Percentiles rank a stretch among this genome's conserved stretches.
phyloP scores from a whole-genome alignment of 192 early-diverging fungal species.

The Linnemannia schmuckeri region DNA sequence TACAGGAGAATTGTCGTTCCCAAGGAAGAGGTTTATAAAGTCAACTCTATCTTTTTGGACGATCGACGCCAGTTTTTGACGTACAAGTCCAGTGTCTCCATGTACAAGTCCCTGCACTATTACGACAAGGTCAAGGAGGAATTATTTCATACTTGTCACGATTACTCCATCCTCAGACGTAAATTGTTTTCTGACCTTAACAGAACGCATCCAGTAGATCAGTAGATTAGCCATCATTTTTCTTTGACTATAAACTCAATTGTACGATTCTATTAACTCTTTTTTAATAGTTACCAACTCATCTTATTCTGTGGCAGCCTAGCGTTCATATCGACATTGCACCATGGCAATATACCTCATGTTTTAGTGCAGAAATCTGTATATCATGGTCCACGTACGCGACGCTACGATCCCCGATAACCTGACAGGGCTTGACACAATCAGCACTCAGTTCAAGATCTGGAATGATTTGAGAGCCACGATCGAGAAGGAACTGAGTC shows the following conservation, averaged over 20 bases:
- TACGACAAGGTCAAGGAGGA: slow-evolving; percentile 30
- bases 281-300: no score
- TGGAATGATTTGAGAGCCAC: slow-evolving; percentile 30
- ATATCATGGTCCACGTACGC: slow-evolving; percentile 18
- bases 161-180: slow-evolving; percentile 13
- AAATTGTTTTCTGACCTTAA: slow-evolving; percentile 18
- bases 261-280: not conserved
- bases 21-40: slow-evolving; percentile 28
- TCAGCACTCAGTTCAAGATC: slow-evolving; percentile 19
- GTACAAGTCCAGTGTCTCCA: slow-evolving; percentile 27
- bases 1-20: slow-evolving; percentile 22
- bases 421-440: slow-evolving; percentile 17
- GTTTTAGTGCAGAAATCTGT: slow-evolving; percentile 21
- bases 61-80: slow-evolving; percentile 10
- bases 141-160: not conserved
- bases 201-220: slow-evolving; percentile 19
- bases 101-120: slow-evolving; percentile 29
- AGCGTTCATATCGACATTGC: no score
- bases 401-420: slow-evolving; percentile 16
- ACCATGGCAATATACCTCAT: slow-evolving; percentile 18
- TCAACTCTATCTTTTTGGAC: slow-evolving; percentile 32
- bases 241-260: not conserved
- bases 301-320: no score
- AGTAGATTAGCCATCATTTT: slow-evolving; percentile 1
- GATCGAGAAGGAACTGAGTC: slow-evolving; percentile 20